Evolutionary conservation across 2,329 filamentous ascomycete genomes (phyloP), one percentile per base, ranked within the genome.

Genomic region (Calonectria hongkongensis): DNA sequence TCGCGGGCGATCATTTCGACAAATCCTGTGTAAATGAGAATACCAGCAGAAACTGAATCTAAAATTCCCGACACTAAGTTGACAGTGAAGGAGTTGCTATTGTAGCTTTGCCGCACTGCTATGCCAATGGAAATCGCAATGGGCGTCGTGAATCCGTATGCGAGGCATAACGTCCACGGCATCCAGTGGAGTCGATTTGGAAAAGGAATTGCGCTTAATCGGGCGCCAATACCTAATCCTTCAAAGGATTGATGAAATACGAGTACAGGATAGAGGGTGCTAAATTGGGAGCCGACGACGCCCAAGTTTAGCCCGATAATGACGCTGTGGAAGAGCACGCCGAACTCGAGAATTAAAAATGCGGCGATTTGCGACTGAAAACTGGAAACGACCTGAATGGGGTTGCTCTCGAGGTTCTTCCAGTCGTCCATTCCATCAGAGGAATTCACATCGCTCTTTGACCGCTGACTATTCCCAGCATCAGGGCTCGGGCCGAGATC

Each of bases 1-100:
- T 98, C 95, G 80, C 97, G 94, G 1, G 95, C 95, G 89, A 98
- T 92, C 68, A 98, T 87, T 85, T 98, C 95, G 9, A 98, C 94
- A 25, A 98, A 86, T 2, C 94, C 95, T 0, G 95, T 97, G 83
- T 98, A 98, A 70, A 98, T 93, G 63, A 98, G 86, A 73, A 98
- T 97, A 41, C 95, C 95, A 0, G 94, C 94, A 41, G 92, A 94
- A 76, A 97, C 94, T 0, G 94, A 90, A 81, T 98, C 95, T 75
- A 98, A 95, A 0, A 97, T 87, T 13, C 95, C 95, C 76, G 95
- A 95, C 73, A 95, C 90, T 47, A 97, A 89, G 72, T 94, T 86
- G 1, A 82, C 80, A 1, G 78, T 80, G 28, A 56, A 74, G 0
- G 74, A 75, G 3, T 72, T 73, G 41, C 79, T 81, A 66, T 82